Evolutionary conservation across 2,329 filamentous ascomycete genomes (phyloP), one percentile per base, ranked within the genome.

Genomic region (Cryoendolithus antarcticus): DNA sequence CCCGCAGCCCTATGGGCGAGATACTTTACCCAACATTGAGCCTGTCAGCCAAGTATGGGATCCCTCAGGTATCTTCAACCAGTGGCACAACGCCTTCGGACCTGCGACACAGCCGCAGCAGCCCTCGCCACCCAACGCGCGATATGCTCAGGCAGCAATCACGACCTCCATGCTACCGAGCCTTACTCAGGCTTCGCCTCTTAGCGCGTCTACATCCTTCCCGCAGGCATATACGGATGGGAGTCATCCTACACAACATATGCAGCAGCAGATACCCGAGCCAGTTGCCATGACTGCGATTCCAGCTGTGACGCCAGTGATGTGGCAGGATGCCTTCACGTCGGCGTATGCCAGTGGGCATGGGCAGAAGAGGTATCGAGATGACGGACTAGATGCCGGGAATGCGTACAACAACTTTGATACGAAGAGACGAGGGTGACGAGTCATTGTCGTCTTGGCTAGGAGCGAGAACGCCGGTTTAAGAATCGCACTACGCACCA

Each of bases 81-180:
- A 94, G 69, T 96, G 89, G 88, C 88, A 93, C 62, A 80, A 82
- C 56, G 88, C 89, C 48, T 96, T 95, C 66, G 83, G 80, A 61
- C 77, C 75, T 36, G 57, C 63, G 54, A 53, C 60, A 44, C 53
- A 59, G 39, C 57, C 61, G 37, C 60, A 62, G 34, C 63, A 64
- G 49, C 60, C 62, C 28, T 63, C 63, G 38, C 63, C 63, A 47
- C 62, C 62, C 32, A 40, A 55, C 55, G 34, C 50, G 27, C 42
- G 44, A 13, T 40, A 34, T 27, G 42, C 49, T 40, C 45, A 49
- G 38, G 44, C 45, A 35, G 46, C 41, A 4, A 46, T 50, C 29
- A 44, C 47, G 19, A 44, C 50, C 9, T 45, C 62, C 57, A 62
- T 54, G 41, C 40, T 48, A 9, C 48, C 59, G 30, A 19, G 15